These are phyloP conservation scores for Cladobotryum protrusum DNA, from an alignment of 2,329 filamentous ascomycete genomes.

Conservation along the genomic window DNA sequence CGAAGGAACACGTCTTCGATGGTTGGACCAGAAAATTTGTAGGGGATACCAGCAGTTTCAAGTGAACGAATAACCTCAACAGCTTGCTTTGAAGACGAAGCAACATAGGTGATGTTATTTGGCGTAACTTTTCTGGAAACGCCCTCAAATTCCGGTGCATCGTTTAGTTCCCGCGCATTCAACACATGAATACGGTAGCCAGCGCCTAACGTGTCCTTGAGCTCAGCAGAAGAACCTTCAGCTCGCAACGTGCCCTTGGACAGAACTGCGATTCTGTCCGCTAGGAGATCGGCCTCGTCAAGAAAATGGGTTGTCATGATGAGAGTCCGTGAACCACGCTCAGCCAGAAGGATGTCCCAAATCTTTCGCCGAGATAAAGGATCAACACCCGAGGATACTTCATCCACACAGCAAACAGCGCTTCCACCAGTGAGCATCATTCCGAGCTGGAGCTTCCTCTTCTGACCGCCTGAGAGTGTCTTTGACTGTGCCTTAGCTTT, in stretches of 20 bases:
- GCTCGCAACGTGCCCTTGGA: constrained; percentile 62
- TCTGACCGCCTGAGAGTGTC: constrained; percentile 69
- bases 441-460: constrained; percentile 68
- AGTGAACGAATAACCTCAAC: constrained; percentile 62
- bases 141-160: constrained; percentile 46
- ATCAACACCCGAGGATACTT: constrained; percentile 68
- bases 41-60: constrained; percentile 56
- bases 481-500: constrained; percentile 57
- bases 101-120: constrained; percentile 64
- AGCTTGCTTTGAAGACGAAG: constrained; percentile 60
- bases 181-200: constrained; percentile 25
- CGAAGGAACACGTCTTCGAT: constrained; percentile 69
- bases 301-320: constrained; percentile 70
- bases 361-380: constrained; percentile 52
- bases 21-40: constrained; percentile 63
- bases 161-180: constrained; percentile 24
- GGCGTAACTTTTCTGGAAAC: constrained; percentile 50
- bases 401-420: constrained; percentile 66
- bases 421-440: constrained; percentile 75
- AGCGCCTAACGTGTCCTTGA: constrained; percentile 59
- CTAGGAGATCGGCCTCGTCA: constrained; percentile 67
- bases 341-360: constrained; percentile 58
- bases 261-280: constrained; percentile 65
- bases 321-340: constrained; percentile 60
- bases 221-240: constrained; percentile 60